These are phyloP conservation scores for Ormosia semicastrata DNA, from an alignment of 306 rosid species.

Conservation along the genomic window DNA sequence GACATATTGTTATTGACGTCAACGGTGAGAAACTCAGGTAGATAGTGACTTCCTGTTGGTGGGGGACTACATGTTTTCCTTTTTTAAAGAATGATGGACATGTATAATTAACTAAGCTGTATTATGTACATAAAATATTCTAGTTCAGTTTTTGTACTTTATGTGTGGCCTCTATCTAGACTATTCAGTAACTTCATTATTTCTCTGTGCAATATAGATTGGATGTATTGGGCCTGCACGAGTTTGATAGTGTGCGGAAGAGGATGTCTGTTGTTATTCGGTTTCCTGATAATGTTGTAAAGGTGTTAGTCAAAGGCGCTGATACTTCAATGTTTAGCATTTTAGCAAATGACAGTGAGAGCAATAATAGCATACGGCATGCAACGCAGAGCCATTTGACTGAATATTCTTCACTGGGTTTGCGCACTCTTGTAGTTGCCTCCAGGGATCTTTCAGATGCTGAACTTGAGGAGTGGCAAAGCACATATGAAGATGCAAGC, in stretches of 20 bases:
- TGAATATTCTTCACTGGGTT: slow-evolving; percentile 80
- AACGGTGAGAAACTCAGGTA: slow-evolving; percentile 97
- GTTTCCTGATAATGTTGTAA: slow-evolving; percentile 71
- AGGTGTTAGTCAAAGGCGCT: slow-evolving; percentile 98
- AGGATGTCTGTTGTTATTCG: slow-evolving; percentile 96
- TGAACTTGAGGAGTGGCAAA: slow-evolving; percentile 86
- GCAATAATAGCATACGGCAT: slow-evolving; percentile 28
- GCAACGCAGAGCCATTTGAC: slow-evolving; percentile 70
- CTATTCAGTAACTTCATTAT: slow-evolving; percentile 24
- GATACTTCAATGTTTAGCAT: slow-evolving; percentile 82
- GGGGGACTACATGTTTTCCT: slow-evolving; percentile 5
- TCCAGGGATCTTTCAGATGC: slow-evolving; percentile 68
- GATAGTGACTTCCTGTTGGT: slow-evolving; percentile 45
- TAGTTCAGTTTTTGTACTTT: slow-evolving; percentile 15
- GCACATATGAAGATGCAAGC: slow-evolving; percentile 86
- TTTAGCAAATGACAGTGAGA: slow-evolving; percentile 45
- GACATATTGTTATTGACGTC: slow-evolving; percentile 89
- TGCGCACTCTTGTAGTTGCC: slow-evolving; percentile 92
- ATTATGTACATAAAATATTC: background rate
- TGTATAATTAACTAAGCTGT: slow-evolving; percentile 1
- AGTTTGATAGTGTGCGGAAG: slow-evolving; percentile 95
- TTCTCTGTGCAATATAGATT: slow-evolving; percentile 57
- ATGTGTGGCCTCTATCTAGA: slow-evolving; percentile 5
- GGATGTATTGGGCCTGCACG: slow-evolving; percentile 95
- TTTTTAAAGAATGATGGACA: background rate